Conservation (phyloP, 306 rosid genomes). For the Inga oerstediana region DNA sequence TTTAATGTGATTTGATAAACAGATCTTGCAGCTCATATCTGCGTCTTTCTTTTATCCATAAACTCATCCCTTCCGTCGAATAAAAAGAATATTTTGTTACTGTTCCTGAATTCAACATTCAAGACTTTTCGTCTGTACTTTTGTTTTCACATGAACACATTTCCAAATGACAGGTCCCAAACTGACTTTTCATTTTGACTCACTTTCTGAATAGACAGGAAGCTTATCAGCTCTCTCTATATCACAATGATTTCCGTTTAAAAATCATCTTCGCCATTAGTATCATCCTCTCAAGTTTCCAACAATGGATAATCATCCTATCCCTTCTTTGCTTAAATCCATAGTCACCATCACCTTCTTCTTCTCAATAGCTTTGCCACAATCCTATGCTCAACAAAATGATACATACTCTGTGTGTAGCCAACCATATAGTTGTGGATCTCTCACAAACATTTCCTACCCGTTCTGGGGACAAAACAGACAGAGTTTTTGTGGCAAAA, state of each 20-base stretch:
- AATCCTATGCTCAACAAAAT: conserved; percentile 20
- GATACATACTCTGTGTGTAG: conserved; percentile 24
- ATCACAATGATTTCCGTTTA: background rate
- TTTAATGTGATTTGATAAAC: background rate
- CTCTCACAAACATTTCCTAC: conserved; percentile 35
- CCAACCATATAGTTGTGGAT: conserved; percentile 46
- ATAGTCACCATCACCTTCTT: background rate
- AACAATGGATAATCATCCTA: background rate
- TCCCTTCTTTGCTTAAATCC: background rate
- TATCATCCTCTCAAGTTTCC: background rate
- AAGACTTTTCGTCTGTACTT: background rate
- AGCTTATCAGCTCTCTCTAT: background rate
- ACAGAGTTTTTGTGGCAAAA: conserved; percentile 36
- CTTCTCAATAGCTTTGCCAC: background rate
- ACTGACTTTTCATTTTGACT: background rate
- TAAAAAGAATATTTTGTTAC: background rate
- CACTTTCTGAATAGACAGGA: background rate
- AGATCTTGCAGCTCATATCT: background rate
- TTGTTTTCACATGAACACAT: background rate
- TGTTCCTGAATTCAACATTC: background rate
- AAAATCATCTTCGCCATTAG: background rate
- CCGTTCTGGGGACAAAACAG: conserved; percentile 49
- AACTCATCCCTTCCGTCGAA: background rate
- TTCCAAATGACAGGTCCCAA: background rate
- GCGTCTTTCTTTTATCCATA: background rate